Percentiles rank a stretch among this genome's conserved stretches.
These are phyloP conservation scores for Hyaloscypha finlandica DNA, from an alignment of 495 filamentous ascomycete genomes.

Conservation along the genomic window DNA sequence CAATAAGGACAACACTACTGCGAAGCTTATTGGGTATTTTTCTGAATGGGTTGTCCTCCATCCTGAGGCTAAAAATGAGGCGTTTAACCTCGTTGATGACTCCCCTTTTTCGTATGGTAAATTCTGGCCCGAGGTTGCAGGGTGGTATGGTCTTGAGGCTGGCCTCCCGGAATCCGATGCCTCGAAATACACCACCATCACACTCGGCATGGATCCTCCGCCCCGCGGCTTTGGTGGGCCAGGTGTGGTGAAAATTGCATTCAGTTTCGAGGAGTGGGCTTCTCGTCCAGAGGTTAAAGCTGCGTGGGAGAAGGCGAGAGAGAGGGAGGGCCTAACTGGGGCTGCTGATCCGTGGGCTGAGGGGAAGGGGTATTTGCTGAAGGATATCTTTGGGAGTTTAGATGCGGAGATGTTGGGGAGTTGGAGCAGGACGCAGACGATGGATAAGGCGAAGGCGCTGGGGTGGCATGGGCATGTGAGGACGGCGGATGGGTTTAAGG, in stretches of 20 bases:
- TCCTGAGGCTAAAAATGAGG: constrained; percentile 40
- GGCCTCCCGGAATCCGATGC: constrained; percentile 34
- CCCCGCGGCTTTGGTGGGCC: constrained; percentile 43
- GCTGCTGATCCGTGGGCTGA: constrained; percentile 28
- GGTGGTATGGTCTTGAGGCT: constrained; percentile 44
- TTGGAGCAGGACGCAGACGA: constrained; percentile 31
- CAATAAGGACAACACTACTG: constrained; percentile 41
- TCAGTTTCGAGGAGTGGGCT: constrained; percentile 47
- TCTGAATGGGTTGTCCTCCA: constrained; percentile 52
- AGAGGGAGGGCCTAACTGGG: constrained; percentile 30
- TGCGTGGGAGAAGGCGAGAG: constrained; percentile 41
- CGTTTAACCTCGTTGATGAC: constrained; percentile 49
- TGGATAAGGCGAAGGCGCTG: constrained; percentile 23
- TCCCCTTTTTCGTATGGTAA: constrained; percentile 44
- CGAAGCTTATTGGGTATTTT: constrained; percentile 47
- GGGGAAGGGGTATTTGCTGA: constrained; percentile 21
- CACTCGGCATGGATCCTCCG: constrained; percentile 28
- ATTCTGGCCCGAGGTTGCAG: constrained; percentile 48
- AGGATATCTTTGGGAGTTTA: constrained; percentile 29
- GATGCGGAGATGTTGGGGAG: constrained; percentile 25
- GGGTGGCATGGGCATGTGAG: constrained; percentile 24
- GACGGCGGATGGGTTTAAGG: constrained; percentile 20
- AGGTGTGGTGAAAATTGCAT: constrained; percentile 38
- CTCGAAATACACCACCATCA: constrained; percentile 30
- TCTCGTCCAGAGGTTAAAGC: constrained; percentile 44